Conservation (phyloP, 768 basidiomycete genomes). For the Mycena latifolia region DNA sequence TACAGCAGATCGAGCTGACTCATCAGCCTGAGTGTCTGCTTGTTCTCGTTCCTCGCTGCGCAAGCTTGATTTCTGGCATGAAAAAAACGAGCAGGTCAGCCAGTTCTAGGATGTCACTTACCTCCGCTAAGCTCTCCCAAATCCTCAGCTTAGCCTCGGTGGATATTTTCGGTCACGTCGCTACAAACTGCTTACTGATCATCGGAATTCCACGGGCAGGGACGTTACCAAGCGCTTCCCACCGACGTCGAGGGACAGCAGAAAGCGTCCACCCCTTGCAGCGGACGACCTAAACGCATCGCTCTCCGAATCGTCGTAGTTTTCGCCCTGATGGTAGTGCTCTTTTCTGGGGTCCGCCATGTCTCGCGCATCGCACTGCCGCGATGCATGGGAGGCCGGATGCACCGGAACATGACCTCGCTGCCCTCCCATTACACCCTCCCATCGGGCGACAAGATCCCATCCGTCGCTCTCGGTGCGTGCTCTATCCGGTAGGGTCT, state of each 20-base stretch:
- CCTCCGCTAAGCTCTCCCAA: no score
- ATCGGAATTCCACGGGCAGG: not conserved
- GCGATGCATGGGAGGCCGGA: not conserved
- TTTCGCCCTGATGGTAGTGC: constrained; percentile 1
- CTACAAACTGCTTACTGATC: constrained; percentile 8
- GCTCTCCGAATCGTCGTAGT: constrained; percentile 9
- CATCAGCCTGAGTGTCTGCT: no score
- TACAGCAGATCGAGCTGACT: no score
- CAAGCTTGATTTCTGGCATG: no score
- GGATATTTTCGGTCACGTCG: no score
- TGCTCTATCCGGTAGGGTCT: not conserved
- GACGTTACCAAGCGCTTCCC: constrained; percentile 26
- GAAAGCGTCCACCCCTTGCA: not conserved
- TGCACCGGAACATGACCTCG: constrained; percentile 25
- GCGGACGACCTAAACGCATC: not conserved
- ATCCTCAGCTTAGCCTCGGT: no score
- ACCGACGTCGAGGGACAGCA: constrained; percentile 14
- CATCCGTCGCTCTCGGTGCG: constrained; percentile 73
- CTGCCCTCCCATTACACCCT: constrained; percentile 67
- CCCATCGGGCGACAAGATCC: constrained; percentile 77
- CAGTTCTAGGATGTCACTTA: no score
- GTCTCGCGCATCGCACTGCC: constrained; percentile 16
- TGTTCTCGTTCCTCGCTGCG: no score
- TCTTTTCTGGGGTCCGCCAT: constrained; percentile 23
- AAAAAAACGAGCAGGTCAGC: no score